Evolutionary conservation across 306 rosid species (phyloP).

Genomic region (Macrotyloma uniflorum): DNA sequence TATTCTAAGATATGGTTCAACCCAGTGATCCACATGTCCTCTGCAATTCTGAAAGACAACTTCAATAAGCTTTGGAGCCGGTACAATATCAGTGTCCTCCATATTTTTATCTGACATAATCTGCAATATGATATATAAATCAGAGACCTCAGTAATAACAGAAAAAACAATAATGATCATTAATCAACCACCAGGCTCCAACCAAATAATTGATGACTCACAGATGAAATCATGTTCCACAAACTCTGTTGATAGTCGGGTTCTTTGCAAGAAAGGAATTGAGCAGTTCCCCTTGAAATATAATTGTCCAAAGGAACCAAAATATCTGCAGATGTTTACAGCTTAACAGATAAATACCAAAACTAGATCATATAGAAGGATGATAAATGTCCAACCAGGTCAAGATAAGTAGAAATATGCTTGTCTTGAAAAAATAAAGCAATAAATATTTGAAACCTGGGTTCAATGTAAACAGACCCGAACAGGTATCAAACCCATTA

Average conservation of each 20-base stretch:
- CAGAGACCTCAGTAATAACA: conserved; percentile 13
- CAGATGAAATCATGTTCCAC: conserved; percentile 92
- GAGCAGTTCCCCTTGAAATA: conserved; percentile 83
- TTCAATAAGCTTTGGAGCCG: conserved; percentile 94
- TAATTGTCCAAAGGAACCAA: conserved; percentile 96
- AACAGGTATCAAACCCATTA: neutral
- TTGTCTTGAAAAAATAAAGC: neutral
- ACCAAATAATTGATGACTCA: conserved; percentile 38
- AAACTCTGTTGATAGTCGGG: conserved; percentile 91
- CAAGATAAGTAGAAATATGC: conserved; percentile 17
- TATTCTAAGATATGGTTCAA: conserved; percentile 86
- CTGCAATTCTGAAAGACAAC: conserved; percentile 86
- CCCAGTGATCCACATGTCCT: conserved; percentile 97
- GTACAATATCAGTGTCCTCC: conserved; percentile 90
- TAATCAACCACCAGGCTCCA: conserved; percentile 12
- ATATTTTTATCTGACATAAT: conserved; percentile 77
- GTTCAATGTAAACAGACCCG: neutral
- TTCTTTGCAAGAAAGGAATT: conserved; percentile 79
- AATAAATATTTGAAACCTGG: neutral
- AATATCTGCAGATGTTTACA: conserved; percentile 61
- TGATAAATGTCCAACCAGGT: conserved; percentile 8
- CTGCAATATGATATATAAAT: conserved; percentile 47
- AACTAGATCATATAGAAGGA: neutral
- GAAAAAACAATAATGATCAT: neutral
- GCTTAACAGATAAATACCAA: neutral